Evolutionary conservation across 768 basidiomycete genomes (phyloP), one percentile per base, ranked within the genome.

Genomic region (Phanerochaete carnosa): DNA sequence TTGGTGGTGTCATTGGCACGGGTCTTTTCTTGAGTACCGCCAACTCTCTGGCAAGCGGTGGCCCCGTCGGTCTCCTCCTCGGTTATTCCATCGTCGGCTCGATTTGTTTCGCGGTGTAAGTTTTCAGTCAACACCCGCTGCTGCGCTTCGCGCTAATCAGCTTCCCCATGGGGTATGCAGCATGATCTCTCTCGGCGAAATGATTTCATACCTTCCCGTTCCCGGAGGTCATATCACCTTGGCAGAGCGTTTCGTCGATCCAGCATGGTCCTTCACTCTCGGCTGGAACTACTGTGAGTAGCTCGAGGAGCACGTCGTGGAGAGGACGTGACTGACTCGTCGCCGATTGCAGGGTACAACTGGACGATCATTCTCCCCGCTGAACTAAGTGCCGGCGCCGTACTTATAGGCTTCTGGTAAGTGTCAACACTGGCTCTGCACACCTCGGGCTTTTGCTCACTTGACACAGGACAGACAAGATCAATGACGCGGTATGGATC

Each of bases 221-320:
- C 80, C 89, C 28, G 92, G 92, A 59, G 92, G 85, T 45, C 90
- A 92, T 65, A 92, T 93, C 72, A 90, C 79, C 61, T 74, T 94
- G 19, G 87, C 92, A 0, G 91, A 88, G 70, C 88, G 92, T 32
- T 94, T 94, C 66, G 87, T 94, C 8, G 83, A 91, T 62, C 87
- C 84, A 16, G 87, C 89, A 1, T 76, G 90, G 61, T 88, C 89
- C n/a, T 78, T 77, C 68, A 65, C 72, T 29, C 74, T 76, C 69
- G 80, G 80, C 23, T 83, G 81, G 80, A 84, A 82, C 64, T 83
- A 83, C 62, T 82, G 81, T 74, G 62, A 49, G 67, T 64, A n/a
- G n/a, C 58, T 59, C 35, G 37, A 19, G 23, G 19, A 4, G 26
- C 55, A 25, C 16, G 39, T 15, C 47, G 57, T 15, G 35, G 39